These are phyloP conservation scores for Cladosporium sp. DNA, from an alignment of 2,329 filamentous ascomycete species.

Conservation along the genomic window DNA sequence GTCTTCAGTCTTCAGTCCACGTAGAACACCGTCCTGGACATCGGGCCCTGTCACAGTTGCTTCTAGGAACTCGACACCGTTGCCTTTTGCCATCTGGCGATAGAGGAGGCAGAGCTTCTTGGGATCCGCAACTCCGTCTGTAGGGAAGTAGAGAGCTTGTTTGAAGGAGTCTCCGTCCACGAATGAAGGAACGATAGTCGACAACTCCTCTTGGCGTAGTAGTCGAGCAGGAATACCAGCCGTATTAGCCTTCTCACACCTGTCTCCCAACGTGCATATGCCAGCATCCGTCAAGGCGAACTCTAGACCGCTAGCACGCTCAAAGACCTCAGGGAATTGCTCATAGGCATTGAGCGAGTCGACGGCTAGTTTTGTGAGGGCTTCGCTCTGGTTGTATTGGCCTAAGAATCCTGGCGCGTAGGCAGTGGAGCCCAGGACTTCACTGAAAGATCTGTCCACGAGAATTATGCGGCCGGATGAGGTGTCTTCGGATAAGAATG, in stretches of 20 bases:
- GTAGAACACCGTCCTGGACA: background rate
- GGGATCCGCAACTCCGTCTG: conserved; percentile 14
- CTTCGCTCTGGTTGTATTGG: conserved; percentile 32
- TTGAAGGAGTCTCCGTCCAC: background rate
- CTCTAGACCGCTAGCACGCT: conserved; percentile 11
- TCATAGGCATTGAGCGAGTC: conserved; percentile 17
- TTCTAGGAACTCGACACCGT: background rate
- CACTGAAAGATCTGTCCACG: conserved; percentile 22
- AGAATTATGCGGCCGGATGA: conserved; percentile 13
- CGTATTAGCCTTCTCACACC: background rate
- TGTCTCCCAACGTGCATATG: background rate
- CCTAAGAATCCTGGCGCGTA: conserved; percentile 35
- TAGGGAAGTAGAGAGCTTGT: conserved; percentile 8
- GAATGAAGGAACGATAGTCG: background rate
- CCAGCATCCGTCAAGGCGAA: conserved; percentile 10
- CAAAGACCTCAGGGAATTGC: background rate
- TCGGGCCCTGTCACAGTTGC: background rate
- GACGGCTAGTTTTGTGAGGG: conserved; percentile 30
- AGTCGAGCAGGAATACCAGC: background rate
- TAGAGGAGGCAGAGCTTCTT: conserved; percentile 5
- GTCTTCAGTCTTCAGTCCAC: background rate
- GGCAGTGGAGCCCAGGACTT: conserved; percentile 30
- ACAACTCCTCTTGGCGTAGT: background rate
- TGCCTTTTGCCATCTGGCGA: background rate
- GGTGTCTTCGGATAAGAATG: conserved; percentile 26